phyloP scores from a whole-genome alignment of 352 stramenopile genomes.

The Globisporangium paddicum region DNA sequence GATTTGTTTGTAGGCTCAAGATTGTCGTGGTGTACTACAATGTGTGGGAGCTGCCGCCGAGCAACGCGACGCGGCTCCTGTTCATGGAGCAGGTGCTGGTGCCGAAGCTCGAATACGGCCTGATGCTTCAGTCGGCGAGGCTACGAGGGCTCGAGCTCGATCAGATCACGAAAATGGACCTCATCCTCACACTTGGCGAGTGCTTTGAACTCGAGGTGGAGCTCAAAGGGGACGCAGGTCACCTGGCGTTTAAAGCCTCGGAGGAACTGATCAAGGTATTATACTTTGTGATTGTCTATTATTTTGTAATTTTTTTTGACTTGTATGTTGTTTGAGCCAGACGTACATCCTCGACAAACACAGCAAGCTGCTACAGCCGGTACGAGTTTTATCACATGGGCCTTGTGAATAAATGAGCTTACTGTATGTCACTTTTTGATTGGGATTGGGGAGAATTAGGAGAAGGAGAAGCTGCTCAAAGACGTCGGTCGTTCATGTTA shows the following conservation, averaged over 20 bases:
- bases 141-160: constrained; percentile 75
- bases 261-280: constrained; percentile 47
- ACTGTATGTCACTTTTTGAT: neutral
- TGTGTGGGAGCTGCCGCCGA: constrained; percentile 84
- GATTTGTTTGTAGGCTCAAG: constrained; percentile 35
- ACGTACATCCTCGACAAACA: constrained; percentile 28
- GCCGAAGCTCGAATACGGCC: constrained; percentile 65
- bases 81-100: constrained; percentile 88
- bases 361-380: constrained; percentile 23
- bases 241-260: constrained; percentile 34
- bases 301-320: neutral
- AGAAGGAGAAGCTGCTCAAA: constrained; percentile 34
- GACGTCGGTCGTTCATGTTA: constrained; percentile 13
- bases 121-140: constrained; percentile 54
- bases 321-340: constrained; percentile 8
- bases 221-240: constrained; percentile 33
- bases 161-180: constrained; percentile 82
- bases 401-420: neutral
- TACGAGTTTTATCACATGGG: constrained; percentile 4
- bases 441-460: constrained; percentile 11
- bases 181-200: constrained; percentile 73
- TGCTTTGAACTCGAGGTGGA: constrained; percentile 85
- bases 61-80: constrained; percentile 55
- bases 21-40: constrained; percentile 81
- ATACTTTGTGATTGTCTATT: too few relatives aligned